Evolutionary conservation across 192 early-diverging fungal species (phyloP).

Genomic region (Coemansia sp.): DNA sequence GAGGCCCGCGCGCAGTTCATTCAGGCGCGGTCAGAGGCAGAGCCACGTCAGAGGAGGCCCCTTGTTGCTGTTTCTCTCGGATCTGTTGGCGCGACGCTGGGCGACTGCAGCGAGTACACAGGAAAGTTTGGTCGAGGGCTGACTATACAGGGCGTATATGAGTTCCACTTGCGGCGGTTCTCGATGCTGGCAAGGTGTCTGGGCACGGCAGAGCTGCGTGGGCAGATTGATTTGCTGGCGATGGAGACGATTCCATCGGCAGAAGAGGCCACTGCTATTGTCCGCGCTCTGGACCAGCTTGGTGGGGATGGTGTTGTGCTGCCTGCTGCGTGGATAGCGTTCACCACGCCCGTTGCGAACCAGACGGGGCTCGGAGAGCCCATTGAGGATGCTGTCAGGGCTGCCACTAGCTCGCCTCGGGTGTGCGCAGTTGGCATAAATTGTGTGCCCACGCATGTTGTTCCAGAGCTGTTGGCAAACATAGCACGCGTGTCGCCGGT

Average conservation of each 20-base stretch:
- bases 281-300: constrained; percentile 28
- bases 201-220: constrained; percentile 6
- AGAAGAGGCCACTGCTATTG: constrained; percentile 56
- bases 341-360: constrained; percentile 46
- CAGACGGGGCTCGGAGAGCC: constrained; percentile 55
- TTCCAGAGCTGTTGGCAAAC: background rate
- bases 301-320: constrained; percentile 6
- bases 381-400: constrained; percentile 39
- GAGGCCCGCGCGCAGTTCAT: constrained; percentile 50
- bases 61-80: constrained; percentile 63
- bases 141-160: constrained; percentile 34
- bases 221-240: constrained; percentile 58
- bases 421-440: constrained; percentile 64
- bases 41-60: background rate
- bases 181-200: constrained; percentile 28
- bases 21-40: constrained; percentile 5
- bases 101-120: constrained; percentile 64
- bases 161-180: constrained; percentile 59
- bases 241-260: constrained; percentile 70
- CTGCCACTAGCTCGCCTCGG: constrained; percentile 14
- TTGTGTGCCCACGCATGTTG: constrained; percentile 47
- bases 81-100: constrained; percentile 63
- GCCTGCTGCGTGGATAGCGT: constrained; percentile 61
- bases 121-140: constrained; percentile 56
- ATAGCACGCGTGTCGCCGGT: constrained; percentile 12